A percentile compares a stretch with the other conserved stretches of the same genome.
Evolutionary conservation across 805 yeast species (phyloP).

Genomic region (Pachysolen tannophilus): DNA sequence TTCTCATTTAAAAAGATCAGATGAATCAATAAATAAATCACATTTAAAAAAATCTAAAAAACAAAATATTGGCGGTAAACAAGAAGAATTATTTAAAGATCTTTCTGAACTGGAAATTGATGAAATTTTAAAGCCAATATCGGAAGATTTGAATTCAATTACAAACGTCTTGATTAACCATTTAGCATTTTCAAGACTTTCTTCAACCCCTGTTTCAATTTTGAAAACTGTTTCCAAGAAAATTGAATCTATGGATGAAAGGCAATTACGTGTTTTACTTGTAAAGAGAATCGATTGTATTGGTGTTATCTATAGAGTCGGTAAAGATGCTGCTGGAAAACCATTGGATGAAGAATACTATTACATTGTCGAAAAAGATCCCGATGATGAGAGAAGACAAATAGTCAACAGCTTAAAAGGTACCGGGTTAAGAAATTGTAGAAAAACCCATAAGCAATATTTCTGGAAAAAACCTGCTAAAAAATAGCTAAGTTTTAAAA

Average conservation of each 20-base stretch:
- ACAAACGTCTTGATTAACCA: constrained; percentile 70
- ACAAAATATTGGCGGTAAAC: background rate
- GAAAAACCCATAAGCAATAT: constrained; percentile 89
- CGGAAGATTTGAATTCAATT: constrained; percentile 41
- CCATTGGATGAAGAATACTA: constrained; percentile 91
- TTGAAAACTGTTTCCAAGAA: constrained; percentile 54
- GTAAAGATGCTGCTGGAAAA: constrained; percentile 96
- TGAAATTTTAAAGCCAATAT: constrained; percentile 15
- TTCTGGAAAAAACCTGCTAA: constrained; percentile 54
- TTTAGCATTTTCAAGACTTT: constrained; percentile 80
- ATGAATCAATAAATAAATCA: no score
- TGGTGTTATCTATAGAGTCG: constrained; percentile 83
- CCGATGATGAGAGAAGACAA: constrained; percentile 57
- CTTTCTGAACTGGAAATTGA: constrained; percentile 7
- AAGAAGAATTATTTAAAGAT: constrained; percentile 3
- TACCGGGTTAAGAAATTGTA: constrained; percentile 75
- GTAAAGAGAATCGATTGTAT: constrained; percentile 45
- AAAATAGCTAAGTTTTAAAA: background rate
- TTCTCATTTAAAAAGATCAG: no score
- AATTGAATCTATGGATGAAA: constrained; percentile 36
- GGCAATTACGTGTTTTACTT: constrained; percentile 37
- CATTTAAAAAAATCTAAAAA: background rate
- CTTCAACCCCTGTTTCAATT: constrained; percentile 78
- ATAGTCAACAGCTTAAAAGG: constrained; percentile 68
- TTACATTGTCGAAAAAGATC: constrained; percentile 78